These are phyloP conservation scores for Solanum hybrid DNA, from an alignment of 305 asterid genomes.

Conservation along the genomic window DNA sequence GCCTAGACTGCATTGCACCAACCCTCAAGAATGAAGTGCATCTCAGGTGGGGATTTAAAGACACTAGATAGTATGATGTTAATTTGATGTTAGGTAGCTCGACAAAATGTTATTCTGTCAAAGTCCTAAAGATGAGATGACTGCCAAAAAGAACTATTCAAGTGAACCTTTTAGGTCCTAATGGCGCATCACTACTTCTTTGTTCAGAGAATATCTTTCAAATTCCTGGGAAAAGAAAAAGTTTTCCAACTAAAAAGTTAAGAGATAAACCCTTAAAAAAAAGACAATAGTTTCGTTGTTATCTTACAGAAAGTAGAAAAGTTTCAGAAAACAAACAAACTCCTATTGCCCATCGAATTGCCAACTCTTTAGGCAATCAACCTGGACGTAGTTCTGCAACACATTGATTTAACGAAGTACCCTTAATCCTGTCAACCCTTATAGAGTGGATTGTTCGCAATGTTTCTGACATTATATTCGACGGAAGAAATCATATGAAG, in stretches of 20 bases:
- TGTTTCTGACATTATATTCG: not conserved
- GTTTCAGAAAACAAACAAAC: not conserved
- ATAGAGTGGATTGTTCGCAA: not conserved
- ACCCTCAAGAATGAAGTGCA: not conserved
- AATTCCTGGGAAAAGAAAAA: not conserved
- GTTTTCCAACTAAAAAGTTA: not conserved
- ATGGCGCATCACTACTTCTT: not conserved
- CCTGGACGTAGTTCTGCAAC: not conserved
- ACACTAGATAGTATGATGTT: slow-evolving; percentile 9
- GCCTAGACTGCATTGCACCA: not conserved
- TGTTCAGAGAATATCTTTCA: not conserved
- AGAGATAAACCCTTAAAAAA: not conserved
- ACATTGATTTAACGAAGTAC: not conserved
- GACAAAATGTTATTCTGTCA: not conserved
- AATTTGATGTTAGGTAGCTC: slow-evolving; percentile 14
- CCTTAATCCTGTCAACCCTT: not conserved
- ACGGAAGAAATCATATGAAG: not conserved
- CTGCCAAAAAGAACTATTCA: not conserved
- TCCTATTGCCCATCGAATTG: not conserved
- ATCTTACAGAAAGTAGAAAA: not conserved
- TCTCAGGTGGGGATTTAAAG: not conserved
- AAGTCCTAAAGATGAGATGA: not conserved
- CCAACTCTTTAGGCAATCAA: not conserved
- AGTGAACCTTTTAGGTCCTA: not conserved
- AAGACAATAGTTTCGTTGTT: not conserved